Evolutionary conservation across 2,329 filamentous ascomycete species (phyloP), one percentile per base, ranked within the genome.

Genomic region (Talaromyces verruculosus): DNA sequence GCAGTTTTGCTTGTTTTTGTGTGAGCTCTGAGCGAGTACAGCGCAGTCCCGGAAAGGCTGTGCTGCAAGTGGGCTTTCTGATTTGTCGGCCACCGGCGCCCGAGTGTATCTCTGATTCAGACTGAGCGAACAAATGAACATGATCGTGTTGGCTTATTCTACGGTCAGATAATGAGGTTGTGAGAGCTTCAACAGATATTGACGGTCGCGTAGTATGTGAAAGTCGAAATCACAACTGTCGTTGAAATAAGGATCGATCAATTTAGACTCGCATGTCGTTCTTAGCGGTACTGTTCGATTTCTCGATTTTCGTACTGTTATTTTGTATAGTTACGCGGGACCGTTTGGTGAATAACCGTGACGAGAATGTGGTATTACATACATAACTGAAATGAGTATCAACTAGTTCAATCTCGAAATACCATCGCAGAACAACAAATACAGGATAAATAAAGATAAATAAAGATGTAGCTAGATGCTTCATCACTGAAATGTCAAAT

Each of bases 401-500:
- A 66, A 45, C 60, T 66, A 66, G 65, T 63, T 66, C n/a, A 22
- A 62, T 51, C 22, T 55, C 47, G 61, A 66, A 66, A 63, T 63
- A 66, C 65, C 51, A 62, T 58, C 17, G 60, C 60, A 49, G 45
- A 53, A 60, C 55, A 65, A 28, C 35, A 66, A 66, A 63, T 63
- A 63, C 65, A 59, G 53, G 13, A 66, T 59, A 66, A 33, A 62
- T 55, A 49, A 60, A 60, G 17, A 60, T 60, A 65, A 65, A 51
- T 60, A 43, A 61, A 57, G 53, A 22, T 25, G 10, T 15, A 37
- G 33, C 53, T 39, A 57, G 19, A 57, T 37, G n/a, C 33, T 22
- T 57, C 19, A 17, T 57, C 17, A n/a, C 22, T 57, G 33, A 25
- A 55, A 39, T 57, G 33, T 57, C 33, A 8, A 37, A 37, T 57